phyloP scores from a whole-genome alignment of 495 filamentous ascomycete genomes.

The Lasiosphaeris hirsuta region DNA sequence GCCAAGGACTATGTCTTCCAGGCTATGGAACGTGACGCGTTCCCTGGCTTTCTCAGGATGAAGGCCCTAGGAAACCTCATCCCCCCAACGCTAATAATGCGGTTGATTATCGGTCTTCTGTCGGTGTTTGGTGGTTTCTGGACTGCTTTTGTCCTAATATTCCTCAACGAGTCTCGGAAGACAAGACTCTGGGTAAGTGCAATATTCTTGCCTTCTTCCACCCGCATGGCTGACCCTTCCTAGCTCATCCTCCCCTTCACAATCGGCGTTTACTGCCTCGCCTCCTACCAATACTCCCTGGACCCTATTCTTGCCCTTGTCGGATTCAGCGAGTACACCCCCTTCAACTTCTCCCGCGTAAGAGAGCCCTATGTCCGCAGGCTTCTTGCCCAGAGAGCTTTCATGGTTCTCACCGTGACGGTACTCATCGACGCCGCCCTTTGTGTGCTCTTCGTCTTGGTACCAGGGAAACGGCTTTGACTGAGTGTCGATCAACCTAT shows the following conservation, averaged over 20 bases:
- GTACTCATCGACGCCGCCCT: constrained; percentile 71
- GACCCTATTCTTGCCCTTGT: constrained; percentile 88
- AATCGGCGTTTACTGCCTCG: constrained; percentile 80
- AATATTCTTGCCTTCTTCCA: not conserved
- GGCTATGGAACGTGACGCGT: constrained; percentile 98
- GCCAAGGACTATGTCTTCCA: constrained; percentile 99
- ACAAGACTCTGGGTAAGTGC: constrained; percentile 77
- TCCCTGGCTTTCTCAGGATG: constrained; percentile 89
- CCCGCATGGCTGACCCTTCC: constrained; percentile 21
- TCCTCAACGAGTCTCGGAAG: constrained; percentile 70
- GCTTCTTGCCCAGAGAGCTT: constrained; percentile 74
- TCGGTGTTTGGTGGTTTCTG: constrained; percentile 89
- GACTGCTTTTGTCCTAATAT: constrained; percentile 88
- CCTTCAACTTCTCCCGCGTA: constrained; percentile 81
- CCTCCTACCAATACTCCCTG: constrained; percentile 88
- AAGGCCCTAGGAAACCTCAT: constrained; percentile 95
- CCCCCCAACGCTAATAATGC: constrained; percentile 76
- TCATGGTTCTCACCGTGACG: constrained; percentile 70
- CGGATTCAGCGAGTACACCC: constrained; percentile 91
- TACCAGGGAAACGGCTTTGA: constrained; percentile 83
- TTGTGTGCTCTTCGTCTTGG: constrained; percentile 82
- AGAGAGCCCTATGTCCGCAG: constrained; percentile 84
- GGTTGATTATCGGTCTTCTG: constrained; percentile 81
- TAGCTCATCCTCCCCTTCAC: constrained; percentile 93
- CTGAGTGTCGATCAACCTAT: not conserved